Evolutionary conservation across 768 basidiomycete genomes (phyloP).

Genomic region (Agaricus sinodeliciosus): DNA sequence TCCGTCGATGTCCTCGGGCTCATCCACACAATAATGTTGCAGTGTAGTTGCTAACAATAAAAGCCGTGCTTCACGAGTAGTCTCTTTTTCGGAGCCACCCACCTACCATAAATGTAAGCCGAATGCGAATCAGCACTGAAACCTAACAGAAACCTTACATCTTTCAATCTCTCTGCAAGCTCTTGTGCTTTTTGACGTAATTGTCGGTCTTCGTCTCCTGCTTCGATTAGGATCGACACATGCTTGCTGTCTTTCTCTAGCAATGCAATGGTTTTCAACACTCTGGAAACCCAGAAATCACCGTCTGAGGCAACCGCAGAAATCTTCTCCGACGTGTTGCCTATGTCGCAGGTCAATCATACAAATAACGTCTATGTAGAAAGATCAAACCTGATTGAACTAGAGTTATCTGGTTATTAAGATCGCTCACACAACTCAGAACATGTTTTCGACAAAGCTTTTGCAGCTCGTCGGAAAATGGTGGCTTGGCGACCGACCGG

Average conservation of each 20-base stretch:
- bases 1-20: constrained; percentile 41
- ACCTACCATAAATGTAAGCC: constrained; percentile 14
- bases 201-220: constrained; percentile 49
- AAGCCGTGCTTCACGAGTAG: constrained; percentile 64
- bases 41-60: constrained; percentile 66
- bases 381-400: constrained; percentile 41
- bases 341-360: constrained; percentile 16
- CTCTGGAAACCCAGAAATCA: constrained; percentile 72
- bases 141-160: constrained; percentile 25
- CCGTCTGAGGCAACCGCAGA: constrained; percentile 64
- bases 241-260: constrained; percentile 71
- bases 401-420: constrained; percentile 50
- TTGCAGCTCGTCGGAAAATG: constrained; percentile 69
- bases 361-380: constrained; percentile 6
- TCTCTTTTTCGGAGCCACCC: constrained; percentile 32
- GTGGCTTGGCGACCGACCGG: constrained; percentile 52
- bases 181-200: constrained; percentile 40
- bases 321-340: constrained; percentile 47
- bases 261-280: constrained; percentile 44
- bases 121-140: background rate
- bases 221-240: constrained; percentile 40
- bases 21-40: constrained; percentile 62
- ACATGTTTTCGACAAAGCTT: constrained; percentile 63
- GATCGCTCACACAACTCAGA: constrained; percentile 66
- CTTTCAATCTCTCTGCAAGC: constrained; percentile 32